phyloP scores from a whole-genome alignment of 495 filamentous ascomycete species.

The Aspergillus baeticus region DNA sequence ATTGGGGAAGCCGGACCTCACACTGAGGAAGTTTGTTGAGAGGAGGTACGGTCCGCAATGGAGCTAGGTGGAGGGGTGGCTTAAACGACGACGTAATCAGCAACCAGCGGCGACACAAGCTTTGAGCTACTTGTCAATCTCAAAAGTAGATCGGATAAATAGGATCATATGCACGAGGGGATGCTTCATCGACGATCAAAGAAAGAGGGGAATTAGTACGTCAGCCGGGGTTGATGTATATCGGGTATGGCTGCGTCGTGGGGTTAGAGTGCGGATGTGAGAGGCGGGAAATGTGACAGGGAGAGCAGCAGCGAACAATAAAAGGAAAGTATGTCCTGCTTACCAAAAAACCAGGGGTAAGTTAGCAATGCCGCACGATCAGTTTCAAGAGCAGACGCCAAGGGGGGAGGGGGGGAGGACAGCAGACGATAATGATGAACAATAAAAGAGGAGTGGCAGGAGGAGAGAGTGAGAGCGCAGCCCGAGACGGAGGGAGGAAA shows the following conservation, averaged over 20 bases:
- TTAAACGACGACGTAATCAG: neutral
- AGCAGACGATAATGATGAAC: constrained; percentile 12
- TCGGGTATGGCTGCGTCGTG: constrained; percentile 12
- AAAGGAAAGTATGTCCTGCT: neutral
- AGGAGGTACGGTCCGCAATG: constrained; percentile 16
- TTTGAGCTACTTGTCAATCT: constrained; percentile 9
- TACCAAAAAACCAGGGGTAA: constrained; percentile 6
- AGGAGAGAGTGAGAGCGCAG: constrained; percentile 10
- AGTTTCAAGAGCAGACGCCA: constrained; percentile 6
- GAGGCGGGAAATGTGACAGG: constrained; percentile 5
- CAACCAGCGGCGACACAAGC: constrained; percentile 6
- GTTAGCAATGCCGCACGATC: neutral
- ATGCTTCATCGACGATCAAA: constrained; percentile 14
- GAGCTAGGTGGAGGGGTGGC: constrained; percentile 11
- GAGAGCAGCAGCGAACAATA: neutral
- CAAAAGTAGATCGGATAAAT: constrained; percentile 13
- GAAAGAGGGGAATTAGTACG: constrained; percentile 17
- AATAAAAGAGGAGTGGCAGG: constrained; percentile 13
- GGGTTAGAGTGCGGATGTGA: constrained; percentile 3
- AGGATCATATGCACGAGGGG: constrained; percentile 3
- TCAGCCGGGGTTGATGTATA: constrained; percentile 23
- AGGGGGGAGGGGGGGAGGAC: neutral
- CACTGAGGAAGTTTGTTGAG: constrained; percentile 19
- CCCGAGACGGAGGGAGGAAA: constrained; percentile 21
- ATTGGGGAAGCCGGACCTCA: constrained; percentile 51